Percentiles rank a stretch among this genome's conserved stretches.
Evolutionary conservation across 257 asterid species (phyloP).

Genomic region (Capsicum pubescens): DNA sequence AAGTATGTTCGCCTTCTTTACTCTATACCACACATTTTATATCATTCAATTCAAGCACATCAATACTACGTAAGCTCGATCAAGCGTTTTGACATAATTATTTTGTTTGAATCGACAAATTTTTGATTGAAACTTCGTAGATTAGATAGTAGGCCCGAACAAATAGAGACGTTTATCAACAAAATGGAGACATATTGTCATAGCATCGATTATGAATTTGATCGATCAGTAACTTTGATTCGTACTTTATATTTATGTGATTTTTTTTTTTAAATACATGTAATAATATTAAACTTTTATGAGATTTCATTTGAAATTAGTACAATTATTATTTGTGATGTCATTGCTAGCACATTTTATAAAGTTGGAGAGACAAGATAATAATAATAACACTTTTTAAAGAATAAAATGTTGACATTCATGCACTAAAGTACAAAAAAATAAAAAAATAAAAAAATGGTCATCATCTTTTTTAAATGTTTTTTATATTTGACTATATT

Average conservation of each 20-base stretch:
- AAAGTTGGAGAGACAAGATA: constrained; percentile 22
- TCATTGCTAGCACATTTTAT: neutral
- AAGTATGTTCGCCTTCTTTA: neutral
- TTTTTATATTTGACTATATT: constrained; percentile 3
- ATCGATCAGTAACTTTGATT: rapidly evolving
- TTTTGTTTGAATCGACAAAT: neutral
- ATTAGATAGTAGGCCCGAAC: neutral
- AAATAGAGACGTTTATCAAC: no score
- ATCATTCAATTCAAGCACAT: neutral
- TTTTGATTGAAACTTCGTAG: neutral
- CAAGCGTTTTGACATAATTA: neutral
- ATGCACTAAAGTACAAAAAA: constrained; percentile 12
- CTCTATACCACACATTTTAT: neutral
- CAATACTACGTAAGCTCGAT: neutral
- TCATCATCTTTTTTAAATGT: neutral
- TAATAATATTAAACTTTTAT: neutral
- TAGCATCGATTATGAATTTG: neutral
- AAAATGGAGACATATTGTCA: no score
- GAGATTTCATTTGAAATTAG: constrained; percentile 20
- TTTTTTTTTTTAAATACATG: no score
- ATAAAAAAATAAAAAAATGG: neutral
- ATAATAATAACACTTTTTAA: neutral
- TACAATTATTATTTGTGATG: neutral
- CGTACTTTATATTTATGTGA: neutral
- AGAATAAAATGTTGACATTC: constrained; percentile 13